phyloP scores from a whole-genome alignment of 495 filamentous ascomycete genomes.

The Penicillium diatomitis region DNA sequence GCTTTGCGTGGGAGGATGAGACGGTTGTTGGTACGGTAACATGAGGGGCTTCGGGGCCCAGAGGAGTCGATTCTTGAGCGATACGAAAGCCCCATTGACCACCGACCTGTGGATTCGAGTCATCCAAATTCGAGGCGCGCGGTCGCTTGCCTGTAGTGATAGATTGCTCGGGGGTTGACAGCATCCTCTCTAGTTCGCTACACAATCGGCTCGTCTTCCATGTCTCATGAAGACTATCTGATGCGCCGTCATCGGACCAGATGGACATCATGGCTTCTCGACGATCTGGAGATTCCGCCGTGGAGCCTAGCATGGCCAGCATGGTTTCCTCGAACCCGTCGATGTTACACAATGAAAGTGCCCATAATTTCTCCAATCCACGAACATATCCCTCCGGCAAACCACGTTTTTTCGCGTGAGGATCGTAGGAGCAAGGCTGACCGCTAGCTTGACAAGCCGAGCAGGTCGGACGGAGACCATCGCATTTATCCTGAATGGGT shows the following conservation, averaged over 20 bases:
- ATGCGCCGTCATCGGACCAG: slow-evolving; percentile 43
- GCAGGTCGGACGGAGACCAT: slow-evolving; percentile 55
- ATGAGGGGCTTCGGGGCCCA: slow-evolving; percentile 22
- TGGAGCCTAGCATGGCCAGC: slow-evolving; percentile 33
- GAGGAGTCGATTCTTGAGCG: slow-evolving; percentile 20
- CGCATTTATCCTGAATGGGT: slow-evolving; percentile 48
- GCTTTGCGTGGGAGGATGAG: slow-evolving; percentile 21
- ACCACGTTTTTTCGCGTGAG: slow-evolving; percentile 61
- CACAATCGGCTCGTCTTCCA: slow-evolving; percentile 50
- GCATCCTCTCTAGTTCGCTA: slow-evolving; percentile 44
- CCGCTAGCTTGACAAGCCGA: slow-evolving; percentile 53
- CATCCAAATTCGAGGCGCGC: slow-evolving; percentile 25
- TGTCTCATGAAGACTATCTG: slow-evolving; percentile 45
- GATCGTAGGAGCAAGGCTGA: slow-evolving; percentile 57
- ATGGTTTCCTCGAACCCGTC: slow-evolving; percentile 42
- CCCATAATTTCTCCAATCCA: slow-evolving; percentile 38
- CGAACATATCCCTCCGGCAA: slow-evolving; percentile 41
- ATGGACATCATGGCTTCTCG: slow-evolving; percentile 26
- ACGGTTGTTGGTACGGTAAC: slow-evolving; percentile 18
- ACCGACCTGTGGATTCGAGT: slow-evolving; percentile 1
- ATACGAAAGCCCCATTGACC: slow-evolving; percentile 32
- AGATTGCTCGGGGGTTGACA: slow-evolving; percentile 32
- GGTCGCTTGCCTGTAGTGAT: slow-evolving; percentile 26
- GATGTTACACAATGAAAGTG: slow-evolving; percentile 38
- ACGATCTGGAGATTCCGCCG: slow-evolving; percentile 25